Conservation (phyloP, 164 flowering plant genomes). For the Sedum album region DNA sequence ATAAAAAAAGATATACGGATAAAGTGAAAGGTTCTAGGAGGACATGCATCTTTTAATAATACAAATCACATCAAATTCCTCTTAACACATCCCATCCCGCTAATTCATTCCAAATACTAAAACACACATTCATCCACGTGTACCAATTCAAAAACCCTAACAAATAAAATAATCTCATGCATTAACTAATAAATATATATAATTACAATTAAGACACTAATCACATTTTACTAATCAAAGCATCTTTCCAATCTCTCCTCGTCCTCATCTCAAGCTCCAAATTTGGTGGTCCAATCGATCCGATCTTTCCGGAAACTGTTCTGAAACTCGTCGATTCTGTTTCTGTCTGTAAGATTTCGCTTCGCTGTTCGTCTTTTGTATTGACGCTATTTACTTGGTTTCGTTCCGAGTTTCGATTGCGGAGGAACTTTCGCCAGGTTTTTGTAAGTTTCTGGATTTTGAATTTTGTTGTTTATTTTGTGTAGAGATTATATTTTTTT, state of each 20-base stretch:
- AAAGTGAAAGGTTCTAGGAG: no score
- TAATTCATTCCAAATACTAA: neutral
- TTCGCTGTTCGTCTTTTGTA: neutral
- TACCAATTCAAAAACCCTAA: neutral
- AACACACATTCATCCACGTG: neutral
- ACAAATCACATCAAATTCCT: no score
- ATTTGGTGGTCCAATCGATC: neutral
- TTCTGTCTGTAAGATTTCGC: neutral
- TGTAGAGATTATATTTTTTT: no score
- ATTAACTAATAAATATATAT: neutral
- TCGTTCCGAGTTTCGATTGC: neutral
- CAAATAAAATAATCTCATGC: neutral
- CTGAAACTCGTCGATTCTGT: neutral
- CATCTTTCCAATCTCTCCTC: neutral
- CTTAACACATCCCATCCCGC: no score
- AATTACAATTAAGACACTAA: neutral
- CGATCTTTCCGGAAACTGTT: neutral
- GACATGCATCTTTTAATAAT: no score
- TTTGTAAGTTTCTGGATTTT: no score
- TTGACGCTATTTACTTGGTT: neutral
- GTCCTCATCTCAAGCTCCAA: neutral
- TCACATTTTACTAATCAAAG: neutral
- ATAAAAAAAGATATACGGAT: no score
- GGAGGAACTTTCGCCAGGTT: no score
- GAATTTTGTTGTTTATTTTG: no score